phyloP scores from a whole-genome alignment of 805 yeast genomes.

The Saccharomyces cerevisiae region DNA sequence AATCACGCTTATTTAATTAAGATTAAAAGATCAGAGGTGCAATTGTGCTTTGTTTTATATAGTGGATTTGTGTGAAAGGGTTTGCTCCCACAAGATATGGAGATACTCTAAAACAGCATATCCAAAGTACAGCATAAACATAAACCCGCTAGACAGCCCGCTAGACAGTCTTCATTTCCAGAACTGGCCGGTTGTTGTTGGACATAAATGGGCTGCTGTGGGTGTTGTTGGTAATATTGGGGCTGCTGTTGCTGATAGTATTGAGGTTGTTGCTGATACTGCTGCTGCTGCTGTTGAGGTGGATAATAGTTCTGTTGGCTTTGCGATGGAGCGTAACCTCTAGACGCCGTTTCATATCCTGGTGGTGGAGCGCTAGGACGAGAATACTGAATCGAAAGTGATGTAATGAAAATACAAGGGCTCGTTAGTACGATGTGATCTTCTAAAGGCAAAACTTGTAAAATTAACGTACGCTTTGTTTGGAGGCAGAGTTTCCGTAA shows the following conservation, averaged over 20 bases:
- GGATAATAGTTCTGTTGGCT: constrained; percentile 9
- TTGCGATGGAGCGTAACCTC: background rate
- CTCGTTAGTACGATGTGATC: background rate
- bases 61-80: background rate
- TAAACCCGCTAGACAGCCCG: constrained; percentile 43
- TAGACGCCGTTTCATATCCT: background rate
- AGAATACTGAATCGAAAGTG: background rate
- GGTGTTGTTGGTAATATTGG: constrained; percentile 36
- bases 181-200: constrained; percentile 36
- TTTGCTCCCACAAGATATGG: background rate
- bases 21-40: background rate
- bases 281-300: constrained; percentile 7
- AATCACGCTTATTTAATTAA: background rate
- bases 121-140: constrained; percentile 47
- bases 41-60: background rate
- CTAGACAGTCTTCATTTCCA: constrained; percentile 35
- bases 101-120: constrained; percentile 32
- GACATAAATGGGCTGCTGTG: constrained; percentile 41
- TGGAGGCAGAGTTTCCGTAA: background rate
- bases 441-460: background rate
- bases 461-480: background rate
- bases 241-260: constrained; percentile 25
- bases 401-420: background rate
- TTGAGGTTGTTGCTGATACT: constrained; percentile 7
- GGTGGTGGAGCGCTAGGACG: background rate